Evolutionary conservation across 2,329 filamentous ascomycete genomes (phyloP).

Genomic region (Blumeriella jaapii): DNA sequence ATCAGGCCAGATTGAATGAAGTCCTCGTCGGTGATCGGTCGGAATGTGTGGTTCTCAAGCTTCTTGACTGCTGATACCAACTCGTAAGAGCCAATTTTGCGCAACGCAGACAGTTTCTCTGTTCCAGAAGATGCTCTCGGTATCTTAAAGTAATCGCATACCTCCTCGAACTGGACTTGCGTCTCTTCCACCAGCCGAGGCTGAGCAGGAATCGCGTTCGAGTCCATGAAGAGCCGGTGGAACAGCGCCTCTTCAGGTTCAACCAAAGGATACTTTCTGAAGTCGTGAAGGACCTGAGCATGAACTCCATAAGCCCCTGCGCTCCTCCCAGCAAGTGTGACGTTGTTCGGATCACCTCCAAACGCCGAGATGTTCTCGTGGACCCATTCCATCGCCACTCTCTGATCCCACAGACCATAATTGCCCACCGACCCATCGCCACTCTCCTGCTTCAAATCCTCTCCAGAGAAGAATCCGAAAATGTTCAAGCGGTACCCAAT

Average conservation of each 20-base stretch:
- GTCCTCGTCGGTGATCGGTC: slow-evolving; percentile 32
- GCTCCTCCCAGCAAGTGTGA: slow-evolving; percentile 34
- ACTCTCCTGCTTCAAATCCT: slow-evolving; percentile 27
- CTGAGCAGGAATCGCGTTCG: slow-evolving; percentile 35
- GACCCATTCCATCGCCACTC: slow-evolving; percentile 39
- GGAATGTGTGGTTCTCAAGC: slow-evolving; percentile 35
- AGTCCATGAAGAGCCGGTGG: slow-evolving; percentile 32
- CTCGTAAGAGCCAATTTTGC: slow-evolving; percentile 25
- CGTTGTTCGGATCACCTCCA: slow-evolving; percentile 34
- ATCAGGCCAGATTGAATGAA: slow-evolving; percentile 32
- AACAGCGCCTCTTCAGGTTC: slow-evolving; percentile 17
- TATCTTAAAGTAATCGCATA: slow-evolving; percentile 29
- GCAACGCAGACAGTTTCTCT: slow-evolving; percentile 28
- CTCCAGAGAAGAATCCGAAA: slow-evolving; percentile 37
- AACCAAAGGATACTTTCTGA: not conserved
- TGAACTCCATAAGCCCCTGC: slow-evolving; percentile 31
- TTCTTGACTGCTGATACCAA: slow-evolving; percentile 29
- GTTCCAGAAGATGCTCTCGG: slow-evolving; percentile 12
- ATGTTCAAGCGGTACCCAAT: slow-evolving; percentile 38
- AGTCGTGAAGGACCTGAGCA: slow-evolving; percentile 5
- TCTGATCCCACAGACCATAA: slow-evolving; percentile 37
- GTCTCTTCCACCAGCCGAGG: slow-evolving; percentile 30
- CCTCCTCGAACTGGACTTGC: slow-evolving; percentile 33
- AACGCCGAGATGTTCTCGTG: slow-evolving; percentile 32
- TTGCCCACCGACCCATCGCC: slow-evolving; percentile 27